Evolutionary conservation across 2,329 filamentous ascomycete species (phyloP).

Genomic region (Zasmidium angulare): DNA sequence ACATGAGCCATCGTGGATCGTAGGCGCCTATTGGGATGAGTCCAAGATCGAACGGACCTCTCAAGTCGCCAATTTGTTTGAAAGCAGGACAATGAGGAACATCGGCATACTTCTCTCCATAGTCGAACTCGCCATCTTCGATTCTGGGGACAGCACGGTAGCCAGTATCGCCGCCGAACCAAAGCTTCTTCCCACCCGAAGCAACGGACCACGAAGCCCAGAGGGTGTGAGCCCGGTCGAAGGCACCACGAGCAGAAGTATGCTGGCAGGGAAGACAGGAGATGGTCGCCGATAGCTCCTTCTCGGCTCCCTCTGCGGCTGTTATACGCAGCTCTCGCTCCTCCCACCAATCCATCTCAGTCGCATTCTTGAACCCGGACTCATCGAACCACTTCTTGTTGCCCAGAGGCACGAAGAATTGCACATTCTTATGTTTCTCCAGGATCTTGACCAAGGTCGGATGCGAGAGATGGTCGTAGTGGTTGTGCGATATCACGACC

Average conservation of each 20-base stretch:
- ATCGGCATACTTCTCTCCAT: constrained; percentile 60
- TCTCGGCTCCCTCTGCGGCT: constrained; percentile 1
- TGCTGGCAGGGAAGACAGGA: constrained; percentile 85
- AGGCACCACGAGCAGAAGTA: constrained; percentile 65
- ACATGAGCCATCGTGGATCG: constrained; percentile 70
- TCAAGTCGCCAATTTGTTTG: constrained; percentile 72
- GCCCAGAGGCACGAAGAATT: constrained; percentile 85
- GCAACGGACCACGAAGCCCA: constrained; percentile 86
- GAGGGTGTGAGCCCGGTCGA: constrained; percentile 73
- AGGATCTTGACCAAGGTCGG: constrained; percentile 70
- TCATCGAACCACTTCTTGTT: constrained; percentile 78
- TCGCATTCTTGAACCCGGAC: constrained; percentile 71
- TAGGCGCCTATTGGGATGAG: constrained; percentile 94
- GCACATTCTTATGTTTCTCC: constrained; percentile 70
- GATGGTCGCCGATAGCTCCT: constrained; percentile 67
- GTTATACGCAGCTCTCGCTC: constrained; percentile 70
- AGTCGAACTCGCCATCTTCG: constrained; percentile 67
- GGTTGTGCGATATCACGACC: constrained; percentile 76
- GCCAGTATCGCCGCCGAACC: constrained; percentile 84
- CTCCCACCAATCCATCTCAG: constrained; percentile 96
- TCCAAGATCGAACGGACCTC: constrained; percentile 87
- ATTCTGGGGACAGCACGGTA: constrained; percentile 75
- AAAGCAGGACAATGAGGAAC: constrained; percentile 81
- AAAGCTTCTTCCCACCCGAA: constrained; percentile 74
- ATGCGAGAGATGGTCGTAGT: constrained; percentile 89